These are phyloP conservation scores for Boletus reticulatus DNA, from an alignment of 768 basidiomycete genomes.

Conservation along the genomic window DNA sequence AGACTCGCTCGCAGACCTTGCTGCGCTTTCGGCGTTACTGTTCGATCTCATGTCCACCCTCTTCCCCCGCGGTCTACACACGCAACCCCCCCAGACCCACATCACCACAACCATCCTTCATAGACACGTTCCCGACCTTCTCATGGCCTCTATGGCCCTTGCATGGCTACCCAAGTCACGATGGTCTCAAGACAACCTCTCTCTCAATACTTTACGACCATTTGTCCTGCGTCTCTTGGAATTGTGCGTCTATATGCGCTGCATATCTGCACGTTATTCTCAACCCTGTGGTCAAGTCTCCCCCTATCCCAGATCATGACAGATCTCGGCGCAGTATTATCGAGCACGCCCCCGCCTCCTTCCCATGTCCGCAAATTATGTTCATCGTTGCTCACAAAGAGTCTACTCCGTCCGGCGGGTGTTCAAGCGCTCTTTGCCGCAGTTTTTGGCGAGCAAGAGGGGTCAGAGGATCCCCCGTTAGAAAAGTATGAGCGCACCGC, in stretches of 20 bases:
- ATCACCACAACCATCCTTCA: conserved; percentile 59
- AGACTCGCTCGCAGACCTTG: conserved; percentile 41
- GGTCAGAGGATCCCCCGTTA: conserved; percentile 49
- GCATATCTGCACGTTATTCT: conserved; percentile 6
- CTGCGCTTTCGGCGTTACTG: conserved; percentile 41
- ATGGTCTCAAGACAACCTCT: conserved; percentile 35
- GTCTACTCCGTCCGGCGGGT: conserved; percentile 69
- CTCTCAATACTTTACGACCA: conserved; percentile 48
- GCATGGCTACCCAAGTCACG: conserved; percentile 71
- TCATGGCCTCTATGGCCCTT: conserved; percentile 58
- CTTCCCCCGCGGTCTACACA: conserved; percentile 51
- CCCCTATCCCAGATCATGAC: conserved; percentile 64
- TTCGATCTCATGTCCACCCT: conserved; percentile 46
- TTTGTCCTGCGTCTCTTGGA: conserved; percentile 55
- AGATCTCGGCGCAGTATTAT: conserved; percentile 60
- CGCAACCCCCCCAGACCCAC: conserved; percentile 51
- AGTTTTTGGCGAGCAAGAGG: conserved; percentile 63
- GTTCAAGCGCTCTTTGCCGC: conserved; percentile 67
- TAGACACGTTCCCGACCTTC: conserved; percentile 55
- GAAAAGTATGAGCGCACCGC: conserved; percentile 76
- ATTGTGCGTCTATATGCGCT: conserved; percentile 47
- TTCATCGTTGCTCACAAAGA: conserved; percentile 62
- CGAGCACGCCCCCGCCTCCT: conserved; percentile 39
- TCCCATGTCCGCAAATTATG: conserved; percentile 58
- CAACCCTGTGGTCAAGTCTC: conserved; percentile 38